Conservation (phyloP, 768 basidiomycete genomes). For the Cystobasidium onofrii region DNA sequence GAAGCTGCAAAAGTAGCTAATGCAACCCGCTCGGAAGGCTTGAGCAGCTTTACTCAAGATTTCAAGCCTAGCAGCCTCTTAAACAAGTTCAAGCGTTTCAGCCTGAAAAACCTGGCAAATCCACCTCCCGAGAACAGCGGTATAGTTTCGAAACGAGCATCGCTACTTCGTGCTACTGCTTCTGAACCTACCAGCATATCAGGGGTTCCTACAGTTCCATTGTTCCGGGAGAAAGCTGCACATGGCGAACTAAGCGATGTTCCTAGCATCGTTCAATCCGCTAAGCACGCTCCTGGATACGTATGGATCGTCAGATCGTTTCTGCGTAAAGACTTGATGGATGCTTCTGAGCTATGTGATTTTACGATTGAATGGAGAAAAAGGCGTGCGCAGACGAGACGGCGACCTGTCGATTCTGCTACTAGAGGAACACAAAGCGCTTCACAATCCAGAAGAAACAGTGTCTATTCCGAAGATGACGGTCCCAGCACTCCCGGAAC, state of each 20-base stretch:
- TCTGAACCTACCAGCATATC: not conserved
- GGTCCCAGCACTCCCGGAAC: not conserved
- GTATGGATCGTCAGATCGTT: constrained; percentile 28
- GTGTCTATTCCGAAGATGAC: constrained; percentile 2
- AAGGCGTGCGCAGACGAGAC: not conserved
- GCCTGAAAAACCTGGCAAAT: not conserved
- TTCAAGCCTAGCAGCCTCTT: constrained; percentile 22
- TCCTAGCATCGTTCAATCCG: not conserved
- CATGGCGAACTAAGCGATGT: not conserved
- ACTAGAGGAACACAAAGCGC: not conserved
- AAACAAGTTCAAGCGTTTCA: constrained; percentile 29
- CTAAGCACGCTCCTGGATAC: constrained; percentile 24
- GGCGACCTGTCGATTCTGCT: not conserved
- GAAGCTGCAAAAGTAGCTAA: not conserved
- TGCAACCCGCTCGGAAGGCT: not conserved
- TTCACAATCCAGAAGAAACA: not conserved
- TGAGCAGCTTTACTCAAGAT: constrained; percentile 3
- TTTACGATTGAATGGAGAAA: constrained; percentile 32
- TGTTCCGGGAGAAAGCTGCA: not conserved
- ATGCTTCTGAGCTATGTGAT: not conserved
- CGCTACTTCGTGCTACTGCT: not conserved
- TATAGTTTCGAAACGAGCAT: not conserved
- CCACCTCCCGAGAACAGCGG: not conserved
- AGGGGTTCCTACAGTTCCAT: constrained; percentile 5
- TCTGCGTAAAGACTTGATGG: constrained; percentile 27